Conservation (phyloP, 805 yeast genomes). For the Cyberlindnera euphorbiae region DNA sequence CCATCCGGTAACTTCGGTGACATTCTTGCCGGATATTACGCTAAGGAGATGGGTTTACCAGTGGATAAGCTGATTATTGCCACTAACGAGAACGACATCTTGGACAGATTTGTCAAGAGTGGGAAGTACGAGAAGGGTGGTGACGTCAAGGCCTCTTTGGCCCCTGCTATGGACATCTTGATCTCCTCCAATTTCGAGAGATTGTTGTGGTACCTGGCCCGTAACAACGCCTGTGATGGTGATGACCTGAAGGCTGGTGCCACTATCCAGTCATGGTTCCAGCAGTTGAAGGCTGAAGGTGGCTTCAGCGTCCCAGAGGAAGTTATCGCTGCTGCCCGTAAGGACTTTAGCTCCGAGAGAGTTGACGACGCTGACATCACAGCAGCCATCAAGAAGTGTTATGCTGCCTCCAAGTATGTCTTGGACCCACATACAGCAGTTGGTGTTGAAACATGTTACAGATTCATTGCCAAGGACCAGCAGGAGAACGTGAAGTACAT, state of each 20-base stretch:
- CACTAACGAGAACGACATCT: conserved; percentile 91
- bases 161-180: conserved; percentile 98
- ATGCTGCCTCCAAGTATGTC: conserved; percentile 65
- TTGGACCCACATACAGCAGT: conserved; percentile 97
- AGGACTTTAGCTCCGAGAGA: conserved; percentile 71
- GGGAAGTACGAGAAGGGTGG: conserved; percentile 78
- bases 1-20: conserved; percentile 99
- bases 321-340: conserved; percentile 61
- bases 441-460: conserved; percentile 77
- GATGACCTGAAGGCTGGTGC: conserved; percentile 69
- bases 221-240: conserved; percentile 52
- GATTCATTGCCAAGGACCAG: conserved; percentile 46
- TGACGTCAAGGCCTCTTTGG: conserved; percentile 79
- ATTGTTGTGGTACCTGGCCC: conserved; percentile 87
- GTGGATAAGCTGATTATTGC: conserved; percentile 84
- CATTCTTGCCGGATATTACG: conserved; percentile 93
- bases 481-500: conserved; percentile 46
- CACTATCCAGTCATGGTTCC: conserved; percentile 71
- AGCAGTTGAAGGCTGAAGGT: conserved; percentile 68
- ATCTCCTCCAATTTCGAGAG: conserved; percentile 96
- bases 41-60: conserved; percentile 93
- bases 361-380: conserved; percentile 76
- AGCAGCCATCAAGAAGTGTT: conserved; percentile 69
- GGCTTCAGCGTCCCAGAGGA: conserved; percentile 63
- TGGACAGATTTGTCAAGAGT: conserved; percentile 84